Conservation (phyloP, 129 eudicot genomes). For the Mikania micrantha region DNA sequence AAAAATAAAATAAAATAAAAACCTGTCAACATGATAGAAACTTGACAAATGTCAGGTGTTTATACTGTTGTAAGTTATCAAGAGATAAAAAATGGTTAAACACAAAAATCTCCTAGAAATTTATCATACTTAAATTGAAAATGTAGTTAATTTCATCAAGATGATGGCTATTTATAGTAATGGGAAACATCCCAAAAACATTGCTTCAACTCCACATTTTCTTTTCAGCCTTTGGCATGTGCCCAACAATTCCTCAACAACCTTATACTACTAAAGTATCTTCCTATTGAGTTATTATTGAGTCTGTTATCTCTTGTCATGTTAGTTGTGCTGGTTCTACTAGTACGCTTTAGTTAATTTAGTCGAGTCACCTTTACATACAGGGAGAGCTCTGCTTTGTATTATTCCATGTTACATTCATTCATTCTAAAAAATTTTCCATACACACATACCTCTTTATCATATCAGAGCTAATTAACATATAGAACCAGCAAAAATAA, state of each 20-base stretch:
- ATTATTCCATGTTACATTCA: too few species aligned
- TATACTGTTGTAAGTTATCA: not conserved
- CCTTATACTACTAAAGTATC: too few species aligned
- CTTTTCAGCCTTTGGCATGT: conserved; percentile 21
- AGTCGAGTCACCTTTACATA: too few species aligned
- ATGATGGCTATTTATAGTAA: conserved; percentile 5
- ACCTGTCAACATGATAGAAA: not conserved
- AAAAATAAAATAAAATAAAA: not conserved
- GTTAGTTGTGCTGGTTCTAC: too few species aligned
- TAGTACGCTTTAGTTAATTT: too few species aligned
- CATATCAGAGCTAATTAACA: too few species aligned
- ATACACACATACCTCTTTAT: too few species aligned
- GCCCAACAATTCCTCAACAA: conserved; percentile 14
- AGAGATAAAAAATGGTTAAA: not conserved
- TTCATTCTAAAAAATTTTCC: too few species aligned
- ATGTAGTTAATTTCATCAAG: conserved; percentile 11
- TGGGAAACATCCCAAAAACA: not conserved
- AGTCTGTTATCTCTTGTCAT: too few species aligned
- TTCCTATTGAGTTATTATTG: too few species aligned
- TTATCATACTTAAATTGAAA: conserved; percentile 1
- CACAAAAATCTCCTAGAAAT: conserved; percentile 6
- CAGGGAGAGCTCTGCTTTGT: too few species aligned
- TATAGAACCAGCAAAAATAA: too few species aligned
- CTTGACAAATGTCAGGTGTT: not conserved
- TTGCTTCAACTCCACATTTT: conserved; percentile 13